Base-by-base conservation (phyloP, 2,329 filamentous ascomycete species). In the Bipolaris cookei region DNA sequence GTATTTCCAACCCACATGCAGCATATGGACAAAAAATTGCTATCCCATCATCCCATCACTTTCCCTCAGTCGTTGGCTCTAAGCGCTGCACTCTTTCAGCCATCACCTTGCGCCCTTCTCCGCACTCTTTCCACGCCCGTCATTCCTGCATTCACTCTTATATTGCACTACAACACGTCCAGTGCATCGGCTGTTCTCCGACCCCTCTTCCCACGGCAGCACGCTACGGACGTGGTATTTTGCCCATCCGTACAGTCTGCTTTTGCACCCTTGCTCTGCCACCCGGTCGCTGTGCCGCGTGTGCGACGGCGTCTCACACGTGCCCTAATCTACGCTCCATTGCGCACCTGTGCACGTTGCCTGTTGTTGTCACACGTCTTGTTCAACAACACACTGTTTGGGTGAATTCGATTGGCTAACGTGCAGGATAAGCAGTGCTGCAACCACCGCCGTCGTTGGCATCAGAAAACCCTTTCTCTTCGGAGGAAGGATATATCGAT, bases 401-500 rank as follows among this genome's bases (percentile, higher is more conserved):
- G 56, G 64, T 60, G 56, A 48, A 58, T 56, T 65, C 70, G 70
- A 74, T 76, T 77, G 74, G 77, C 78, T 78, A 75, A 78, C 75
- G 63, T 66, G 68, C 67, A 65, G 68, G 63, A 67, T 75, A 76
- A 75, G 71, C 78, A 72, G 71, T 81, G 65, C 76, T 81, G 63
- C 77, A 79, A 58, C 72, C 73, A 61, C 72, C 75, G 65, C 72
- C 79, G 64, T 67, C 76, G 59, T 69, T 79, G 69, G 71, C 71
- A 72, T 71, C 74, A 65, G 78, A 79, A 52, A 78, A 79, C 67
- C 71, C 76, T 46, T 74, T 80, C 60, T 71, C 72, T 57, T 75
- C 78, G 67, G 79, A 81, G 56, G 73, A 78, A 59, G 77, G 80
- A 65, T 80, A 76, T 75, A 74, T 77, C 68, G 77, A 80, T 57